A percentile compares a stretch with the other conserved stretches of the same genome.
Evolutionary conservation across 441 rosid species (phyloP).

Genomic region (Croton setiger): DNA sequence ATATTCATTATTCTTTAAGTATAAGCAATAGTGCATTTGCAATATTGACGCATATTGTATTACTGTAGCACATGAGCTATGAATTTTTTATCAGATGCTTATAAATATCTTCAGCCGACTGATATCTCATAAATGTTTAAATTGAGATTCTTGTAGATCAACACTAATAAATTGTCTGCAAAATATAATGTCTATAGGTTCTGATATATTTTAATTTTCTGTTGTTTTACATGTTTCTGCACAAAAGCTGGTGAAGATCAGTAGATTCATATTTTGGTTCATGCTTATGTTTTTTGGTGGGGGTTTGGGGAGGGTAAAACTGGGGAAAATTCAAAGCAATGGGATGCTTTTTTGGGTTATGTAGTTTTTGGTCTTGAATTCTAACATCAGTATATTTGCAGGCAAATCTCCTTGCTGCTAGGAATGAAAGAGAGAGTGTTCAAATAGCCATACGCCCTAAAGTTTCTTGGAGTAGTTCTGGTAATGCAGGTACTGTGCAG

Average conservation of each 20-base stretch:
- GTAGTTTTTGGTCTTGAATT: slow-evolving; percentile 24
- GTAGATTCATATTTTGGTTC: too few relatives aligned
- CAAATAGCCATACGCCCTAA: slow-evolving; percentile 92
- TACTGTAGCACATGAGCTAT: background rate
- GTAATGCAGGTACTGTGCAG: slow-evolving; percentile 66
- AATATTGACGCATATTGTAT: too few relatives aligned
- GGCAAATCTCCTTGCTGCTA: slow-evolving; percentile 90
- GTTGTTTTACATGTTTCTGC: too few relatives aligned
- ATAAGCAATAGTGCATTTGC: too few relatives aligned
- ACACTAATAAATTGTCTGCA: background rate
- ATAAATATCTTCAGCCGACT: background rate
- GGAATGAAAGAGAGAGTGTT: slow-evolving; percentile 93
- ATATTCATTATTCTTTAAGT: too few relatives aligned
- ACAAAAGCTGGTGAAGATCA: too few relatives aligned
- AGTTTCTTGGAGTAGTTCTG: slow-evolving; percentile 78
- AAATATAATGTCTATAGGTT: background rate
- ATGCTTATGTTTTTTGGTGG: background rate
- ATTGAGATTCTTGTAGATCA: background rate
- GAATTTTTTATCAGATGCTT: background rate
- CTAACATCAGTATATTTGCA: slow-evolving; percentile 34
- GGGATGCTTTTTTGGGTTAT: background rate
- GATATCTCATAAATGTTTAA: background rate
- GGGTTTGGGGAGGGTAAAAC: too few relatives aligned
- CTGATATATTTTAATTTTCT: too few relatives aligned
- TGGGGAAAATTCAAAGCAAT: too few relatives aligned